phyloP scores from a whole-genome alignment of 768 basidiomycete genomes.

The Termitomyces sp. region DNA sequence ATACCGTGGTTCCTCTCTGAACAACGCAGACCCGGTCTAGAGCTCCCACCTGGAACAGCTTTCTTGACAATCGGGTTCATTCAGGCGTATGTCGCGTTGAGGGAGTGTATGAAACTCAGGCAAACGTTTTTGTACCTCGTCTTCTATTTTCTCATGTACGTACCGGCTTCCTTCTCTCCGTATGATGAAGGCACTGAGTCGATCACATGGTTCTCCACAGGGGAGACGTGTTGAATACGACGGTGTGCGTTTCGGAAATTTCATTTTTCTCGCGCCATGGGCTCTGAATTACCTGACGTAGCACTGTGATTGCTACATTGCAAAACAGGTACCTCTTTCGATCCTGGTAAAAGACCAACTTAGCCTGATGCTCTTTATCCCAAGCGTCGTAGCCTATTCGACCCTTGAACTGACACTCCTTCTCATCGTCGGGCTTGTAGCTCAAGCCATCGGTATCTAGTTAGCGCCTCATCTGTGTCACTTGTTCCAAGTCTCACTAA shows the following conservation, averaged over 20 bases:
- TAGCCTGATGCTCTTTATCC: not conserved
- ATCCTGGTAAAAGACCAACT: not conserved
- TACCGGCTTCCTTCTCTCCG: conserved; percentile 3
- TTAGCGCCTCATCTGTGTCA: conserved; percentile 25
- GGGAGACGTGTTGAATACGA: conserved; percentile 75
- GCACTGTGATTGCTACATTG: conserved; percentile 67
- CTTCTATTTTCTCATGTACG: conserved; percentile 75
- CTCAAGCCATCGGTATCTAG: conserved; percentile 70
- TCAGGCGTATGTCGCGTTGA: conserved; percentile 58
- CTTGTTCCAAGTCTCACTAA: not conserved
- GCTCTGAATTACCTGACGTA: conserved; percentile 16
- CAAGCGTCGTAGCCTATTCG: conserved; percentile 66
- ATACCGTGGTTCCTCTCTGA: conserved; percentile 74
- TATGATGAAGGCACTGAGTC: not conserved
- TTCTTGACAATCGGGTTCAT: conserved; percentile 64
- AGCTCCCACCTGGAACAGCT: conserved; percentile 49
- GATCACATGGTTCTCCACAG: conserved; percentile 24
- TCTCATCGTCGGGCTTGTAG: conserved; percentile 60
- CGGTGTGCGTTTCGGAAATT: conserved; percentile 40
- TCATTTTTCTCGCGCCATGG: too few species aligned
- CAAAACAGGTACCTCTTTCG: conserved; percentile 53
- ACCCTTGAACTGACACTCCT: conserved; percentile 67
- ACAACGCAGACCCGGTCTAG: conserved; percentile 62
- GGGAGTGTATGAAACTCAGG: conserved; percentile 63
- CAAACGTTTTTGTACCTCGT: conserved; percentile 73